Conservation (phyloP, 768 basidiomycete species). For the Plicaturopsis crispa region DNA sequence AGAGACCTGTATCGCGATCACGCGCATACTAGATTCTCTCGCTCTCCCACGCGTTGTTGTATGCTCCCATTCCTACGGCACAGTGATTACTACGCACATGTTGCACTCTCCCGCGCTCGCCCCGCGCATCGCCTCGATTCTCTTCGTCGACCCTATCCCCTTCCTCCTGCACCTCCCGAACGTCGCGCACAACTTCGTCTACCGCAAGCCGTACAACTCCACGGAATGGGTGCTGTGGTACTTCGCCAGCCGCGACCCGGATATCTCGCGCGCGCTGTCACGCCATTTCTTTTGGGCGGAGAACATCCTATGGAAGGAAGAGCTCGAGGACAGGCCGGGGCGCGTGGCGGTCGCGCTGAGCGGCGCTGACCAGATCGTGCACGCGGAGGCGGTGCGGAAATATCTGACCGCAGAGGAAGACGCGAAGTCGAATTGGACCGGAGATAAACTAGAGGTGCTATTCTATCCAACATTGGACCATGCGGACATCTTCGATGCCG, state of each 20-base stretch:
- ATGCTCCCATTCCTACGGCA: constrained; percentile 57
- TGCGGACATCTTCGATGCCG: constrained; percentile 28
- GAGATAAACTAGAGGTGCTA: constrained; percentile 27
- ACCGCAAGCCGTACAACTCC: constrained; percentile 39
- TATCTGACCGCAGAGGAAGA: constrained; percentile 29
- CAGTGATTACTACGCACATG: constrained; percentile 47
- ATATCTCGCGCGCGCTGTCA: constrained; percentile 49
- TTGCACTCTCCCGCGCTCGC: constrained; percentile 23
- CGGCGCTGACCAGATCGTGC: constrained; percentile 35
- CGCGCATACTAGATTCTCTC: constrained; percentile 36
- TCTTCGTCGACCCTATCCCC: constrained; percentile 61
- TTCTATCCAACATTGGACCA: constrained; percentile 33
- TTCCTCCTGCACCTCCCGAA: constrained; percentile 52
- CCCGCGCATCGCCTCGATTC: constrained; percentile 28
- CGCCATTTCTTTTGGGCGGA: constrained; percentile 65
- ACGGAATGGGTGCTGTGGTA: constrained; percentile 67
- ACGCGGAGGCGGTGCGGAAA: constrained; percentile 25
- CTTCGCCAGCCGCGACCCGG: constrained; percentile 56
- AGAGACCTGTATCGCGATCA: constrained; percentile 34
- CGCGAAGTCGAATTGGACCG: constrained; percentile 16
- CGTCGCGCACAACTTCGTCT: constrained; percentile 60
- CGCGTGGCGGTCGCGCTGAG: constrained; percentile 27
- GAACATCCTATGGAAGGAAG: constrained; percentile 53
- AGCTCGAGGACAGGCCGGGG: constrained; percentile 29
- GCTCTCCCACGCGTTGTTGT: constrained; percentile 32